These are phyloP conservation scores for Talaromyces pinophilus DNA, from an alignment of 2,329 filamentous ascomycete species.

Conservation along the genomic window DNA sequence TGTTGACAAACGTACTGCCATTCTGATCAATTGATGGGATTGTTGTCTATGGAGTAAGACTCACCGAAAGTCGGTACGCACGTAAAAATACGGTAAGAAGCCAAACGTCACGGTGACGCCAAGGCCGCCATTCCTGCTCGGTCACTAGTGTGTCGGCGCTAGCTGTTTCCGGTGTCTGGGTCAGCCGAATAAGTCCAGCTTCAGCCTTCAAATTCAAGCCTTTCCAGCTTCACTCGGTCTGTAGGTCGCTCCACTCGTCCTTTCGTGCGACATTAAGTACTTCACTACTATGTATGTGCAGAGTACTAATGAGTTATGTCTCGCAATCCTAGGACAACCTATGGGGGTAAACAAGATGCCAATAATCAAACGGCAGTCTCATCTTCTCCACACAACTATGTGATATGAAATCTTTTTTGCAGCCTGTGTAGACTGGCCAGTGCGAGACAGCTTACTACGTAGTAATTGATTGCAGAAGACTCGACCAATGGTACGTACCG, in stretches of 20 bases:
- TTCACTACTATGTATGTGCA: background rate
- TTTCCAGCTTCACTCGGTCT: background rate
- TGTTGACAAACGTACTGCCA: background rate
- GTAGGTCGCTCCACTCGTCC: conserved; percentile 8
- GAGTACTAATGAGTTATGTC: background rate
- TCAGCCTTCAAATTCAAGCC: conserved; percentile 1
- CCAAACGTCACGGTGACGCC: background rate
- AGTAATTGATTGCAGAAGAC: background rate
- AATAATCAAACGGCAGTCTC: too few relatives aligned
- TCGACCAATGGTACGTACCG: background rate
- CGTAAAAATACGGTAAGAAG: conserved; percentile 5
- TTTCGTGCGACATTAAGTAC: conserved; percentile 5
- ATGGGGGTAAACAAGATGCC: background rate
- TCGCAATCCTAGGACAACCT: background rate
- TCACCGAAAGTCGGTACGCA: background rate
- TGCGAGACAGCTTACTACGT: background rate
- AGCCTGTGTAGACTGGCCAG: too few relatives aligned
- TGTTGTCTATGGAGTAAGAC: background rate
- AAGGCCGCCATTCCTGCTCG: conserved; percentile 12
- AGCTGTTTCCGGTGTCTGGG: conserved; percentile 11
- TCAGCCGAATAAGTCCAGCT: conserved; percentile 8
- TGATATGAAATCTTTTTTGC: background rate
- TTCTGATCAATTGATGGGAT: background rate
- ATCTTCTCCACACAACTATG: background rate
- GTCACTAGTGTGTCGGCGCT: conserved; percentile 3